Conservation (phyloP, 352 stramenopile species). For the Phytophthora brassicae region DNA sequence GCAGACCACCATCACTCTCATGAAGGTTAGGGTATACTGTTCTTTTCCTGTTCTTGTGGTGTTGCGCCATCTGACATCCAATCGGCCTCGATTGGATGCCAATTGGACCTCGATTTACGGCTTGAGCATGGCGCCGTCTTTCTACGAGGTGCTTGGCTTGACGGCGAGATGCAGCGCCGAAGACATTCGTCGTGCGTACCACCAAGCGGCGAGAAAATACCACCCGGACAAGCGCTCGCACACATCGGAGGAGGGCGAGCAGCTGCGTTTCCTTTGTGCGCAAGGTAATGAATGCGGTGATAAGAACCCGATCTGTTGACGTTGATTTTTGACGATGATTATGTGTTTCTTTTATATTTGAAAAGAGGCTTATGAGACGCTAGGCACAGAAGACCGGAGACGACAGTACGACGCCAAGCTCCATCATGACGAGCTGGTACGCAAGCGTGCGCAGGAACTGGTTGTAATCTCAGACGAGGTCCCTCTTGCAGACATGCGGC, state of each 20-base stretch:
- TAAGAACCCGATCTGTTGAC: no score
- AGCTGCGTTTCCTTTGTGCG: no score
- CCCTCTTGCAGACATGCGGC: slow-evolving; percentile 43
- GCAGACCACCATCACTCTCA: slow-evolving; percentile 19
- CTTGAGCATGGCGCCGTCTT: slow-evolving; percentile 20
- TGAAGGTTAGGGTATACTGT: slow-evolving; percentile 12
- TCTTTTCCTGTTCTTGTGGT: slow-evolving; percentile 31
- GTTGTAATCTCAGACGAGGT: slow-evolving; percentile 74
- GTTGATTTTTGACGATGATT: no score
- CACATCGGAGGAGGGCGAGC: slow-evolving; percentile 4
- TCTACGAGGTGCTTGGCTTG: slow-evolving; percentile 66
- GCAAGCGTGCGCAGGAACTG: slow-evolving; percentile 43
- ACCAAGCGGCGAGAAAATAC: slow-evolving; percentile 51
- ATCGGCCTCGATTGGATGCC: slow-evolving; percentile 19
- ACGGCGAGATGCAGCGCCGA: slow-evolving; percentile 43
- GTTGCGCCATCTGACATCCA: neutral
- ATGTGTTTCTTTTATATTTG: slow-evolving; percentile 60
- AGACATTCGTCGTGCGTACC: slow-evolving; percentile 73
- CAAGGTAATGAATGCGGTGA: no score
- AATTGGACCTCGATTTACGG: neutral
- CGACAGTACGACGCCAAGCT: slow-evolving; percentile 58
- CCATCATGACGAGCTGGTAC: slow-evolving; percentile 34
- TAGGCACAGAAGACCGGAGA: slow-evolving; percentile 45
- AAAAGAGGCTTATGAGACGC: slow-evolving; percentile 73
- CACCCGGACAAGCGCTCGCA: slow-evolving; percentile 67